Evolutionary conservation across 1,139 yeast species (phyloP).

Genomic region (Debaryomyces sp.): DNA sequence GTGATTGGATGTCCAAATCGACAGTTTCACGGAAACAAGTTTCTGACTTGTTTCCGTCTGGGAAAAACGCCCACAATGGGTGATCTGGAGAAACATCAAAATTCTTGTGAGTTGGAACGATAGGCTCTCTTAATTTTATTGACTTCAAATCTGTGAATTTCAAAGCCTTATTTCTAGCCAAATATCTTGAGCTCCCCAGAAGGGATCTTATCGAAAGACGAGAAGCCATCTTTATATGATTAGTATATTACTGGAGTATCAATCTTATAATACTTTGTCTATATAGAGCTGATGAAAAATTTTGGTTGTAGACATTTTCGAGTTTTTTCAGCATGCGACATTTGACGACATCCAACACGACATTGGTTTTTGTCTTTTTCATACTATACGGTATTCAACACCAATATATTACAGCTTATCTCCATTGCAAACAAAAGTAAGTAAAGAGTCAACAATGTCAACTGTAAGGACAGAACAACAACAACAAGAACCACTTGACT

Average conservation of each 20-base stretch:
- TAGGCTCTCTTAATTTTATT: conserved; percentile 73
- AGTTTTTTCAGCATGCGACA: conserved; percentile 2
- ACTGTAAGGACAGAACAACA: conserved; percentile 38
- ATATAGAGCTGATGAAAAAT: conserved; percentile 1
- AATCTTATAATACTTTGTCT: not conserved
- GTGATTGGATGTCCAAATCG: conserved; percentile 60
- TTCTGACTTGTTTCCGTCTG: conserved; percentile 48
- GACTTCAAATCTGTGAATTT: conserved; percentile 29
- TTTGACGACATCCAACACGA: conserved; percentile 4
- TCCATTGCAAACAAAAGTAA: not conserved
- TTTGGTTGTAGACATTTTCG: conserved; percentile 2
- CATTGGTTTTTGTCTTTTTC: not conserved
- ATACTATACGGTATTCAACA: not conserved
- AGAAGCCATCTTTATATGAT: not conserved
- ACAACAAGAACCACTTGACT: conserved; percentile 73
- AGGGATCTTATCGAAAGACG: conserved; percentile 18
- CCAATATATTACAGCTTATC: not conserved
- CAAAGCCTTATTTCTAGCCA: conserved; percentile 31
- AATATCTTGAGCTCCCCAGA: conserved; percentile 18
- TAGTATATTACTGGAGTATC: not conserved
- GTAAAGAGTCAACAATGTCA: conserved; percentile 28
- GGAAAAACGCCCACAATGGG: conserved; percentile 94
- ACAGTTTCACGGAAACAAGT: conserved; percentile 59
- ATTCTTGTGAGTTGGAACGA: conserved; percentile 77
- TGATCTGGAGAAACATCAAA: conserved; percentile 80